Base-by-base conservation (phyloP, 1,284 basidiomycete species). In the Porogramme epimiltina region DNA sequence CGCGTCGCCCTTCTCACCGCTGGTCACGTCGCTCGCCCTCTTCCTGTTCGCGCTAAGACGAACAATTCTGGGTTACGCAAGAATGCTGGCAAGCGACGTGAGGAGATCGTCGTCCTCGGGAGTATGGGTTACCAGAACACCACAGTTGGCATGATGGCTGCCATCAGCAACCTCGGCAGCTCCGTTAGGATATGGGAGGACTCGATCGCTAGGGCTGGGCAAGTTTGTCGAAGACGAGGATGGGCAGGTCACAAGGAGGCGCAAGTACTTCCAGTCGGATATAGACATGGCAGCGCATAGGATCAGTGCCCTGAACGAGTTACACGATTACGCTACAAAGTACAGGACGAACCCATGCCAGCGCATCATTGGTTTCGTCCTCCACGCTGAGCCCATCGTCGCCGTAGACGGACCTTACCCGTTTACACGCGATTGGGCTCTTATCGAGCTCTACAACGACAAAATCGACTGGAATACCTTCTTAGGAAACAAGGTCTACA, bases 21-120 rank as follows among this genome's bases (percentile, higher is more conserved):
- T 52, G 62, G 62, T 46, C 73, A 75, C 54, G 72, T 74, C 55
- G 67, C 64, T 53, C 60, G 43, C 15, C 26, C 44, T 9, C 52
- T 47, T 53, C 45, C 49, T n/a, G 28, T 44, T 33, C 60, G 59
- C 55, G 28, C 36, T 41, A 69, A 72, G 63, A 66, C 52, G 54
- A 58, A 48, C 58, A 49, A 61, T 48, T 55, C 61, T 26, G n/a
- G n/a, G n/a, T n/a, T n/a, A n/a, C 60, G 45, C 38, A 64, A 46
- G 58, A 58, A 60, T 26, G 44, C 16, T 9, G 65, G 60, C 59
- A 63, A 65, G 55, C 42, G 56, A 51, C 69, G 61, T 47, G 66
- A 73, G 65, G 60, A 73, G 41, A 59, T 75, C 55, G 53, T 74
- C 52, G 63, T 55, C 20, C 71, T 72, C 56, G 73, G 73, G 36